Conservation (phyloP, 441 rosid genomes). For the Pelargonium fulgidum region DNA sequence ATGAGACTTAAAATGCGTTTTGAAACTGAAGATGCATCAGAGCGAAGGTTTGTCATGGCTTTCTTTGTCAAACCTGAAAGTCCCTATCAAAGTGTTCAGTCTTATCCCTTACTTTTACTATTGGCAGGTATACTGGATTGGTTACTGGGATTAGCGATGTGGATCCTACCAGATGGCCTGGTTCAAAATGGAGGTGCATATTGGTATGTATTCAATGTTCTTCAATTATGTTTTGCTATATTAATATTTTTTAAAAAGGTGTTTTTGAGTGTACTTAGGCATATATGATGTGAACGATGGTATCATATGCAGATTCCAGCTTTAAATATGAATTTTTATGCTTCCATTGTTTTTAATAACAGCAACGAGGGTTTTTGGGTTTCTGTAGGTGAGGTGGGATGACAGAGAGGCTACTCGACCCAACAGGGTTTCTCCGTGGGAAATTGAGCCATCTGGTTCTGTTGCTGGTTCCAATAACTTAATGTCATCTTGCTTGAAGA, state of each 20-base stretch:
- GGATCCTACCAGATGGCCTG: constrained; percentile 82
- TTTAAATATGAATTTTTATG: no score
- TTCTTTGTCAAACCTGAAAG: constrained; percentile 10
- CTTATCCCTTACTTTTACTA: constrained; percentile 14
- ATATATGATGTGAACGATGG: background rate
- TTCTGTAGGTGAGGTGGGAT: constrained; percentile 77
- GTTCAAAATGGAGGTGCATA: constrained; percentile 90
- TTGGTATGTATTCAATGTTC: constrained; percentile 39
- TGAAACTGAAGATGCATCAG: constrained; percentile 78
- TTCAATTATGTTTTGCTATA: background rate
- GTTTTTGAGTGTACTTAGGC: background rate
- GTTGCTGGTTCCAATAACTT: constrained; percentile 63
- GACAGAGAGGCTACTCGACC: constrained; percentile 55
- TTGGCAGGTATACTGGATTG: constrained; percentile 61
- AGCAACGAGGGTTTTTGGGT: background rate
- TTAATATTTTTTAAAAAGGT: background rate
- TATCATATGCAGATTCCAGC: background rate
- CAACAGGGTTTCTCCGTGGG: constrained; percentile 76
- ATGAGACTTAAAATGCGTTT: constrained; percentile 77
- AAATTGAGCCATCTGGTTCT: constrained; percentile 74
- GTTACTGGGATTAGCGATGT: constrained; percentile 60
- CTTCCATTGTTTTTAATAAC: background rate
- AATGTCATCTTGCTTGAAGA: constrained; percentile 77
- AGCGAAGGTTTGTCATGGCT: constrained; percentile 49
- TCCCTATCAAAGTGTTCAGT: constrained; percentile 12